Conservation (phyloP, 805 yeast species). For the Candida silvicultrix region DNA sequence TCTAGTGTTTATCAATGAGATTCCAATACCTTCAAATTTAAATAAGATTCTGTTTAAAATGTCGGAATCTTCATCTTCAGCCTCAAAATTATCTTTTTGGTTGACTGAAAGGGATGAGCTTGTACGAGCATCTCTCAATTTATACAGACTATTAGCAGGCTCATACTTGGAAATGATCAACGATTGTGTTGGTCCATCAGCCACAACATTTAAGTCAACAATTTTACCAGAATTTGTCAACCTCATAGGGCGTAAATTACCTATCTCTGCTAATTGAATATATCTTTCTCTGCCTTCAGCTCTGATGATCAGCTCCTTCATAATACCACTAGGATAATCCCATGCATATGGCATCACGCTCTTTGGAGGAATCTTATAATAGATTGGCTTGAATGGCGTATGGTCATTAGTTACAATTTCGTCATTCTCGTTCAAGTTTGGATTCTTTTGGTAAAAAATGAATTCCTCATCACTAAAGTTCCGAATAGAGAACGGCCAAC, state of each 20-base stretch:
- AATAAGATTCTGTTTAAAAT: constrained; percentile 40
- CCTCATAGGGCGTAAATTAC: constrained; percentile 81
- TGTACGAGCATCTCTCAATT: constrained; percentile 28
- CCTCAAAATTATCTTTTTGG: constrained; percentile 45
- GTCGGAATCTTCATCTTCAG: constrained; percentile 31
- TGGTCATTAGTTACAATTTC: constrained; percentile 44
- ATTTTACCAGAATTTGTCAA: constrained; percentile 48
- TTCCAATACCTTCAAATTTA: constrained; percentile 77
- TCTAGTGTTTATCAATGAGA: constrained; percentile 71
- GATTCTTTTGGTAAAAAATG: constrained; percentile 80
- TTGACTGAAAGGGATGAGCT: constrained; percentile 28
- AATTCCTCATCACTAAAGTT: constrained; percentile 88
- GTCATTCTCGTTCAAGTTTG: constrained; percentile 58
- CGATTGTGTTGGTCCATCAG: constrained; percentile 93
- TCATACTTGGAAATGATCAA: constrained; percentile 80
- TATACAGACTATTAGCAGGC: constrained; percentile 70
- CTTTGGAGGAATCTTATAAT: constrained; percentile 75
- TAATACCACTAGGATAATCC: constrained; percentile 90
- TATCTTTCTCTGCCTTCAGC: constrained; percentile 69
- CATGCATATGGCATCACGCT: constrained; percentile 98
- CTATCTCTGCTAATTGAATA: constrained; percentile 88
- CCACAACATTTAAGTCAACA: constrained; percentile 86
- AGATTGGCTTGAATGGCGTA: constrained; percentile 65
- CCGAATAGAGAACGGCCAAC: constrained; percentile 91
- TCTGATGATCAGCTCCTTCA: constrained; percentile 73